Percentiles rank a stretch among this genome's conserved stretches.
phyloP scores from a whole-genome alignment of 139 green algal genomes.

The Asterochloris sp. region DNA sequence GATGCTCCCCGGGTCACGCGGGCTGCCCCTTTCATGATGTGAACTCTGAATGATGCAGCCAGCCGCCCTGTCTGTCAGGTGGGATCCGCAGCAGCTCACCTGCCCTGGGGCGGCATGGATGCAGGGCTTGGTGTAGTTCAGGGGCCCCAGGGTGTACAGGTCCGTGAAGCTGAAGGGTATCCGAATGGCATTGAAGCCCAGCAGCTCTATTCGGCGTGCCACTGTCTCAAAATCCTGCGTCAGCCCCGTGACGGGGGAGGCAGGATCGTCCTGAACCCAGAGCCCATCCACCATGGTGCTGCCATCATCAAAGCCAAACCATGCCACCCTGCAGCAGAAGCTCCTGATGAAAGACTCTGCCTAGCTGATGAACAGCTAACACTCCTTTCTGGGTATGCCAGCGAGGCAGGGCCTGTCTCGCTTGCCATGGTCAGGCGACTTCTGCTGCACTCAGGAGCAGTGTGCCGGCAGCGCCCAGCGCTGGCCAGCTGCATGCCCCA shows the following conservation, averaged over 20 bases:
- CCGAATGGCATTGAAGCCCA: conserved; percentile 52
- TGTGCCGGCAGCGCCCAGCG: too few relatives aligned
- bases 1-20: neutral
- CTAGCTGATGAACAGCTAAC: conserved; percentile 11
- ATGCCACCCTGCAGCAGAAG: conserved; percentile 1
- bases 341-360: too few relatives aligned
- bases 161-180: conserved; percentile 38
- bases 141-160: conserved; percentile 11
- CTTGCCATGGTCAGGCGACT: too few relatives aligned
- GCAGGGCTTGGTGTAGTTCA: conserved; percentile 8
- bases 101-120: neutral
- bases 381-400: conserved; percentile 16
- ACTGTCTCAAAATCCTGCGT: conserved; percentile 36
- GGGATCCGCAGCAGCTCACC: neutral
- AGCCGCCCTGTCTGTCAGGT: conserved; percentile 1
- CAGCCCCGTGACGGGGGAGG: neutral
- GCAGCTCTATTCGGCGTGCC: conserved; percentile 42
- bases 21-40: too few relatives aligned
- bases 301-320: conserved; percentile 28
- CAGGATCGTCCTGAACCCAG: conserved; percentile 16
- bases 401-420: neutral
- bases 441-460: too few relatives aligned
- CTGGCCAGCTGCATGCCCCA: too few relatives aligned
- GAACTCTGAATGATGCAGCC: neutral
- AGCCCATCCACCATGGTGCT: conserved; percentile 26